Evolutionary conservation across 495 filamentous ascomycete genomes (phyloP), one percentile per base, ranked within the genome.

Genomic region (Letharia lupina): DNA sequence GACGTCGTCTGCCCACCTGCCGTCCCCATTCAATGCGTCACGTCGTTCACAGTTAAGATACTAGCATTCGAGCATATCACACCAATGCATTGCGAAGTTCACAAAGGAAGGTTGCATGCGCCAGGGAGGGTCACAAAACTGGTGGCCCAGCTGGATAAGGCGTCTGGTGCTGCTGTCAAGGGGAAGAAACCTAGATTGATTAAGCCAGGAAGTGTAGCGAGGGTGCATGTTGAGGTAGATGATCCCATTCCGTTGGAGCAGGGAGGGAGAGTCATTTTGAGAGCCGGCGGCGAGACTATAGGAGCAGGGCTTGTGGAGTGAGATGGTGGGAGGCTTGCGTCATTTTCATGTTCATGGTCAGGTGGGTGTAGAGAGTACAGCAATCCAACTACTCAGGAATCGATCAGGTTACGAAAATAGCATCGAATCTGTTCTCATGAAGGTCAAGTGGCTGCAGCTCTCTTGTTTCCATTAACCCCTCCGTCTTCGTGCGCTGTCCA

Each of bases 131-230:
- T 98, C 58, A 80, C 80, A 66, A 79, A 82, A 64, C 78, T 98
- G 69, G 72, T 88, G 13, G 88, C 87, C 3, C 77, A 86, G 18
- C 72, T 96, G 64, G 91, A 96, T 74, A 96, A 94, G 75, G 76
- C 77, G 13, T 87, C 83, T 35, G 88, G 91, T 13, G 70, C 67
- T 3, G 69, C 64, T 1, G 77, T 87, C 42, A 73, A 83, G 48
- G 96, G 96, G 80, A 94, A 91, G 79, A 91, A 87, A 71, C 91
- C 92, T 1, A 87, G 87, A 73, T 82, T 96, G 68, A 83, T 96
- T 56, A 83, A 87, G 69, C 88, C 90, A 16, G 82, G 93, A 31
- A 75, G 81, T 57, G 77, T 91, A 76, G 84, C 89, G 66, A 81
- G 82, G 63, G 78, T 86, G 65, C 80, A 84, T 69, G 86, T 98